Conservation (phyloP, 176 grass and related monocot species). For the Rhynchospora tenuis region DNA sequence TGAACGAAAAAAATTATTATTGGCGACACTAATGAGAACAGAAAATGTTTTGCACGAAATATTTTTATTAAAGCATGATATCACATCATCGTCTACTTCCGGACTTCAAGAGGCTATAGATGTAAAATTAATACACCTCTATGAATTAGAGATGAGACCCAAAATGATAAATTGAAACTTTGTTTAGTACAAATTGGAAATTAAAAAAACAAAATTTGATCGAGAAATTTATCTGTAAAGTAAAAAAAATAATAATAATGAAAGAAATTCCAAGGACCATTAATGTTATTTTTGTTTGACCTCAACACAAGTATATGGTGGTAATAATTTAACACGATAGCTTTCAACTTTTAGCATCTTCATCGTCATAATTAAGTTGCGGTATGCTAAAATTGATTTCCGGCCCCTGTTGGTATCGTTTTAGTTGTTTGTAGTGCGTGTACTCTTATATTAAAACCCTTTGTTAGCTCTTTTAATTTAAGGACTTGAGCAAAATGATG, state of each 20-base stretch:
- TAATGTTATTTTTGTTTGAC: too few relatives aligned
- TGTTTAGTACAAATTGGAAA: too few relatives aligned
- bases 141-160: too few relatives aligned
- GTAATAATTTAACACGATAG: not conserved
- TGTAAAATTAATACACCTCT: not conserved
- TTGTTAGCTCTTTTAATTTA: not conserved
- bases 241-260: too few relatives aligned
- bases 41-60: not conserved
- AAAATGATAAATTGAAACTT: too few relatives aligned
- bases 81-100: not conserved
- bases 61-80: not conserved
- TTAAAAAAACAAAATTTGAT: too few relatives aligned
- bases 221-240: too few relatives aligned
- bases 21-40: not conserved
- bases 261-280: too few relatives aligned
- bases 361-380: not conserved
- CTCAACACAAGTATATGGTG: too few relatives aligned
- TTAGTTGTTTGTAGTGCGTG: not conserved
- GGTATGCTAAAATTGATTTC: not conserved
- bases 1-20: not conserved
- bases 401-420: not conserved
- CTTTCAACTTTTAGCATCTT: not conserved
- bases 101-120: not conserved
- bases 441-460: not conserved
- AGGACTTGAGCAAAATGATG: slow-evolving; percentile 7